Conservation (phyloP, 768 basidiomycete species). For the Pleurotus tuber-regium region DNA sequence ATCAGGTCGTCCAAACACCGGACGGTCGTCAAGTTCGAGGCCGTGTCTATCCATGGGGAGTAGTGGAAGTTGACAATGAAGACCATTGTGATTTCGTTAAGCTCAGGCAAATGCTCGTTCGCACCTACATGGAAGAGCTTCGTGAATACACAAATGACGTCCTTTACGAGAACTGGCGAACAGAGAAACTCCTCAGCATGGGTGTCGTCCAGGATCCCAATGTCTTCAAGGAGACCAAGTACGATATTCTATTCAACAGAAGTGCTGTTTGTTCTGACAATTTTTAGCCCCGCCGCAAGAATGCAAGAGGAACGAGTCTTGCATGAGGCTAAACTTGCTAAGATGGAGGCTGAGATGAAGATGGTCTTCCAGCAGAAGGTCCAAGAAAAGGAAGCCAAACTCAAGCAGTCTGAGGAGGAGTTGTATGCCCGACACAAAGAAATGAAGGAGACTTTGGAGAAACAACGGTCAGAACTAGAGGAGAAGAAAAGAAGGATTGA, state of each 20-base stretch:
- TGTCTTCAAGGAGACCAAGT: conserved; percentile 99
- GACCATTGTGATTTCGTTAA: conserved; percentile 99
- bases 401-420: conserved; percentile 99
- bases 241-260: conserved; percentile 31
- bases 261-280: conserved; percentile 15
- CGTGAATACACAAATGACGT: conserved; percentile 95
- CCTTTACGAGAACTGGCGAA: conserved; percentile 98
- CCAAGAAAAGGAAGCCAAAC: conserved; percentile 97
- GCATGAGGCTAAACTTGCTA: conserved; percentile 96
- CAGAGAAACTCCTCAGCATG: conserved; percentile 94
- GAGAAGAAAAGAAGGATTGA: conserved; percentile 98
- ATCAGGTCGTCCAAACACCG: conserved; percentile 73
- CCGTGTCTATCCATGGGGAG: conserved; percentile 96
- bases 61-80: conserved; percentile 99
- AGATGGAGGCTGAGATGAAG: conserved; percentile 99
- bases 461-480: conserved; percentile 92
- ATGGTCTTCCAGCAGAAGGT: conserved; percentile 99
- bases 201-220: conserved; percentile 96
- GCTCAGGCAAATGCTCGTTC: conserved; percentile 97
- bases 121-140: conserved; percentile 99
- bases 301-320: conserved; percentile 94
- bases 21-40: conserved; percentile 94
- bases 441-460: conserved; percentile 99
- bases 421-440: conserved; percentile 98
- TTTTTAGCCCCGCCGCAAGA: conserved; percentile 84